Base-by-base conservation (phyloP, 805 yeast genomes). In the Tetrapisispora iriomotensis region DNA sequence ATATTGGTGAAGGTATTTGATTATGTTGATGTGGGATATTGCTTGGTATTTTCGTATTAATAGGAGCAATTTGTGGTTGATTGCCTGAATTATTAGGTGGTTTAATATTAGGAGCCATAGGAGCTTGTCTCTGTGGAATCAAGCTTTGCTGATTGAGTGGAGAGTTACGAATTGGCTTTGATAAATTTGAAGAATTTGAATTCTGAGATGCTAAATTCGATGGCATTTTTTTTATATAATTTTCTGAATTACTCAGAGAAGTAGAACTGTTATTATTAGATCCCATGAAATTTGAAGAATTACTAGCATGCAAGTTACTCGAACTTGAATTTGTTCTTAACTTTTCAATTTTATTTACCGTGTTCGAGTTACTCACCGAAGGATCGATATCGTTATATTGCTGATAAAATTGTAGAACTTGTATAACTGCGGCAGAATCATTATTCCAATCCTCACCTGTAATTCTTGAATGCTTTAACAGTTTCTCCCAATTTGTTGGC, bases 361-460 rank as follows among this genome's bases (percentile, higher is more conserved):
- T 41, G 19, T 29, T 19, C 19, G 37, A 41, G 18, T 34, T 17
- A 18, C 22, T 29, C 17, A 27, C n/a, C 8, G 3, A 12, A 10
- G 28, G 53, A 22, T 28, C 54, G 13, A 49, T 45, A 30, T 58
- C 63, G 43, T 57, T 60, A 39, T 61, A 68, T 46, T 66, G 71
- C 43, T 67, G 71, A 43, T 85, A 85, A 54, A 86, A 86, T 38
- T 84, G 88, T 39, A 86, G 78, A 26, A 85, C 94, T 54, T 86
- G 94, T 64, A 83, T 82, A 17, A 92, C 96, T 0, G 96, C 97
- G 53, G 85, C 88, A 0, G 98, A 96, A 59, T 92, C 88, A 47
- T 82, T 84, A 53, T 82, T 77, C 73, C 88, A 92, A 54, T 92
- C 99, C 50, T 81, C 90, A 43, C 78, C 79, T 3, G 96, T 83